phyloP scores from a whole-genome alignment of 2,329 filamentous ascomycete species.

The Neoascochyta sp. region DNA sequence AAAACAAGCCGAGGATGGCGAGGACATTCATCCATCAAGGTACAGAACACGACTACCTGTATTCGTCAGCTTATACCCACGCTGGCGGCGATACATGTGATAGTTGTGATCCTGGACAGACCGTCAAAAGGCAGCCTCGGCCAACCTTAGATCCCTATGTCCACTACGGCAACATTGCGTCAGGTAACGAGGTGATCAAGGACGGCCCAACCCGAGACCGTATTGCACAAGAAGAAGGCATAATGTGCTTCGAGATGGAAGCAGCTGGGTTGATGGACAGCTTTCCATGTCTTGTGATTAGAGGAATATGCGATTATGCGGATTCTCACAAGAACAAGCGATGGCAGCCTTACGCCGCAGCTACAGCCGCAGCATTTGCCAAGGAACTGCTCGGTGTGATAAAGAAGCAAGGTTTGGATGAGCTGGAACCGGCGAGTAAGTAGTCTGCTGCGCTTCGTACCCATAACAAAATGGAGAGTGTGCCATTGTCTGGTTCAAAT shows the following conservation, averaged over 20 bases:
- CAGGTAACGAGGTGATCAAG: slow-evolving; percentile 8
- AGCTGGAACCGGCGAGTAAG: slow-evolving; percentile 2
- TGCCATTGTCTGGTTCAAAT: too few relatives aligned
- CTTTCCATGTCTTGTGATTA: slow-evolving; percentile 5
- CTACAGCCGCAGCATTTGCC: slow-evolving; percentile 4
- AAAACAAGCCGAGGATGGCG: too few relatives aligned
- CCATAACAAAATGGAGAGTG: too few relatives aligned
- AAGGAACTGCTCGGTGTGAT: slow-evolving; percentile 1
- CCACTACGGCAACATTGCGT: slow-evolving; percentile 8
- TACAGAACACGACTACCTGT: slow-evolving; percentile 2
- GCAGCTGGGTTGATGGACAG: slow-evolving; percentile 4
- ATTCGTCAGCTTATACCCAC: slow-evolving; percentile 2
- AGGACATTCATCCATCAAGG: background rate
- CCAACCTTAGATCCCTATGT: background rate
- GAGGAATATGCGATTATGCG: slow-evolving; percentile 6
- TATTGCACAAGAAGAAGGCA: slow-evolving; percentile 7
- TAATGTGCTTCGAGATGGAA: slow-evolving; percentile 7
- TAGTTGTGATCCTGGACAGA: slow-evolving; percentile 2
- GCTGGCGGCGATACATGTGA: slow-evolving; percentile 2
- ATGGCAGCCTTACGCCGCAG: slow-evolving; percentile 7
- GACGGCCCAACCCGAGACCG: slow-evolving; percentile 4
- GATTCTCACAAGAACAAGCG: slow-evolving; percentile 6
- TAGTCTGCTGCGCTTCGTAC: too few relatives aligned
- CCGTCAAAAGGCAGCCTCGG: background rate
- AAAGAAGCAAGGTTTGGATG: slow-evolving; percentile 1